Evolutionary conservation across 257 asterid genomes (phyloP).

Genomic region (Cinchona pubescens): DNA sequence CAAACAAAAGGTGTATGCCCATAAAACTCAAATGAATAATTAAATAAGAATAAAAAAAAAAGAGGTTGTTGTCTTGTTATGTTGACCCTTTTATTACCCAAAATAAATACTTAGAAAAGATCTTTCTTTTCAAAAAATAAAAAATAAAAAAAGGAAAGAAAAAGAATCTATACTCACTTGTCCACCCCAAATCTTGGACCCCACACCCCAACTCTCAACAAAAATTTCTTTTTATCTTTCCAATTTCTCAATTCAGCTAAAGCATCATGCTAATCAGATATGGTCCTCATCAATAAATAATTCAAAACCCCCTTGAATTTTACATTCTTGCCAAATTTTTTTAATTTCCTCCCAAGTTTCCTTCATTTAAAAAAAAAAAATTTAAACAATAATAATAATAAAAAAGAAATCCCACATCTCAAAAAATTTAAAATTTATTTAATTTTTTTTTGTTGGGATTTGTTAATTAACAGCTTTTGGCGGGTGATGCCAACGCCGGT

Average conservation of each 20-base stretch:
- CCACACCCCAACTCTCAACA: constrained; percentile 28
- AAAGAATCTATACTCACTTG: constrained; percentile 36
- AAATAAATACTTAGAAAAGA: too few relatives aligned
- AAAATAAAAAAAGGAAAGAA: too few relatives aligned
- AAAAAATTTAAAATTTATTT: neutral
- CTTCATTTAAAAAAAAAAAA: constrained; percentile 14
- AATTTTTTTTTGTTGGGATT: neutral
- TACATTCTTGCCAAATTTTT: constrained; percentile 17
- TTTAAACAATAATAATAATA: constrained; percentile 13
- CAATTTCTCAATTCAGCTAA: constrained; percentile 17
- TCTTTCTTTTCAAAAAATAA: constrained; percentile 16
- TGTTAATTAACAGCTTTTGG: constrained; percentile 14
- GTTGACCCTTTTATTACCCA: too few relatives aligned
- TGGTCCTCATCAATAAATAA: constrained; percentile 32
- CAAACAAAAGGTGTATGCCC: too few relatives aligned
- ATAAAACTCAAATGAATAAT: neutral
- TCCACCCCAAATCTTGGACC: constrained; percentile 27
- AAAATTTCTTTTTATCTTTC: constrained; percentile 23
- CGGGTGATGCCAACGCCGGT: constrained; percentile 98
- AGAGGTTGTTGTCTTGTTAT: too few relatives aligned
- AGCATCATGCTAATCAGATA: constrained; percentile 1
- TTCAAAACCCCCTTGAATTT: constrained; percentile 31
- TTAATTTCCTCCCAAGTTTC: constrained; percentile 15
- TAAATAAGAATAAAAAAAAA: neutral
- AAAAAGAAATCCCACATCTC: constrained; percentile 9